Evolutionary conservation across 2,329 filamentous ascomycete genomes (phyloP).

Genomic region (Paraconiothyrium brasiliense): DNA sequence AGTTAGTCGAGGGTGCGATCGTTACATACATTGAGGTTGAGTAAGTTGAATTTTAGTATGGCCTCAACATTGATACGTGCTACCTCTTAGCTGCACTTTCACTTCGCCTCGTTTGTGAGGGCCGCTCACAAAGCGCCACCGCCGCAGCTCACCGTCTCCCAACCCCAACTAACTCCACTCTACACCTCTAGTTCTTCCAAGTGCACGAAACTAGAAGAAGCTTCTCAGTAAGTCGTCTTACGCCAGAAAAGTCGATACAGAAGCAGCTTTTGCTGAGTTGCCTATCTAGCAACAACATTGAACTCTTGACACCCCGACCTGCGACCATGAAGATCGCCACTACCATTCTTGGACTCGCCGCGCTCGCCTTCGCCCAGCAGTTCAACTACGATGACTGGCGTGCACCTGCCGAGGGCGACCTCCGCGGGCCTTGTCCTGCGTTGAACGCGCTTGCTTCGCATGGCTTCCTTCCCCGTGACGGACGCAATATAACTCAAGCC

Average conservation of each 20-base stretch:
- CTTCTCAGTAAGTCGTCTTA: background rate
- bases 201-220: background rate
- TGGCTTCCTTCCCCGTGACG: constrained; percentile 42
- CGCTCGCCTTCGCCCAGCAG: constrained; percentile 1
- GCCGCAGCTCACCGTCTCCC: too few relatives aligned
- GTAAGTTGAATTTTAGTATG: background rate
- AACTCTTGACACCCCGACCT: background rate
- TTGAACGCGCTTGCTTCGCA: constrained; percentile 46
- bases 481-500: constrained; percentile 35
- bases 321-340: constrained; percentile 11
- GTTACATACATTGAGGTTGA: background rate
- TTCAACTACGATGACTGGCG: constrained; percentile 15
- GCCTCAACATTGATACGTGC: background rate
- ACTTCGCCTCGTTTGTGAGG: too few relatives aligned
- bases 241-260: too few relatives aligned
- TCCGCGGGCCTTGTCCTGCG: constrained; percentile 42
- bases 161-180: too few relatives aligned
- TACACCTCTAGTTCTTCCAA: background rate
- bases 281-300: background rate
- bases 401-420: constrained; percentile 19
- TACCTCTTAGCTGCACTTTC: too few relatives aligned
- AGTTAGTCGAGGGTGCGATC: background rate
- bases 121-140: too few relatives aligned
- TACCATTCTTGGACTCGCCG: constrained; percentile 3
- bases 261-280: background rate